Percentiles rank a stretch among this genome's conserved stretches.
Evolutionary conservation across 225 moss, liverwort and hornwort genomes (phyloP).

Genomic region (Antitrichia curtipendula): DNA sequence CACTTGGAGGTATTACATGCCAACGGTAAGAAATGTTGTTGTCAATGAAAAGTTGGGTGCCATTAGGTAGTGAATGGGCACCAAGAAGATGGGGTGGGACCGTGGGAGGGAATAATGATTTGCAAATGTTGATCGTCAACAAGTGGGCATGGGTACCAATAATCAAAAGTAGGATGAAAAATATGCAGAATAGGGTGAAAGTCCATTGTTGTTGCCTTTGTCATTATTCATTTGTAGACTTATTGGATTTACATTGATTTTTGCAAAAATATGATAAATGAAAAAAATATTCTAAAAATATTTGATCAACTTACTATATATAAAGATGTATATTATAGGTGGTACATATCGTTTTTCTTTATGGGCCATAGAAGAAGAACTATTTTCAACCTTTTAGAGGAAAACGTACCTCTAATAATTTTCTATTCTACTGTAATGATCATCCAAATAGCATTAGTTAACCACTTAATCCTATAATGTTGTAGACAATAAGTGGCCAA

Average conservation of each 20-base stretch:
- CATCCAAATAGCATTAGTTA: neutral
- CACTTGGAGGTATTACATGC: neutral
- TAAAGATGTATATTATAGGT: too few relatives aligned
- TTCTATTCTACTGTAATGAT: fast-evolving
- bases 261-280: too few relatives aligned
- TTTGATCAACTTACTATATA: neutral
- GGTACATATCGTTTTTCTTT: neutral
- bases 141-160: fast-evolving
- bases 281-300: too few relatives aligned
- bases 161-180: fast-evolving
- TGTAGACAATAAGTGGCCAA: neutral
- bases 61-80: fast-evolving
- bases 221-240: neutral
- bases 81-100: too few relatives aligned
- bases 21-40: neutral
- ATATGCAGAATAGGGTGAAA: neutral
- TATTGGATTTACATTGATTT: neutral
- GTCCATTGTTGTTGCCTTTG: neutral
- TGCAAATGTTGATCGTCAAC: fast-evolving
- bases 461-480: fast-evolving
- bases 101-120: fast-evolving
- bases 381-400: neutral
- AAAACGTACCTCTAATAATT: neutral
- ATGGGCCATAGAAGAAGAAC: fast-evolving
- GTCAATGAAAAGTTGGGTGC: fast-evolving